These are phyloP conservation scores for Eucalyptus fibrosa DNA, from an alignment of 345 rosid genomes.

Conservation along the genomic window DNA sequence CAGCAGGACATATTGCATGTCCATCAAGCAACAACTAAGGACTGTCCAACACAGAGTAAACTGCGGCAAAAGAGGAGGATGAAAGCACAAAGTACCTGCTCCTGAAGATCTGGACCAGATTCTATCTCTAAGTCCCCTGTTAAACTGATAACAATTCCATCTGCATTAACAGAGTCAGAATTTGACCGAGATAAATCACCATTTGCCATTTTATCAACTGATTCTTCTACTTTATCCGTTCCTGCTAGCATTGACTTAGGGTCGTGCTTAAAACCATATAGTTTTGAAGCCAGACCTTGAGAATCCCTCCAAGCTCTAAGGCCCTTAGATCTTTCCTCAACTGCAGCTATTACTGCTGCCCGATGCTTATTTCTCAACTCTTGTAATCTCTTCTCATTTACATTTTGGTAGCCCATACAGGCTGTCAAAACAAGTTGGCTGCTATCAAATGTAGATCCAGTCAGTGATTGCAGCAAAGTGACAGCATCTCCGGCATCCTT, in stretches of 20 bases:
- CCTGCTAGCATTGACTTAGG: conserved; percentile 57
- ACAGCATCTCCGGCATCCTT: conserved; percentile 99
- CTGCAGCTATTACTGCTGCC: conserved; percentile 59
- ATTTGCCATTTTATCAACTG: conserved; percentile 17
- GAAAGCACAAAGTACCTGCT: conserved; percentile 40
- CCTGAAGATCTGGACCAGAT: conserved; percentile 75
- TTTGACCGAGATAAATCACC: conserved; percentile 61
- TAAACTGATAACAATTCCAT: conserved; percentile 56
- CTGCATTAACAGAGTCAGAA: conserved; percentile 71
- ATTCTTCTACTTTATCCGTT: conserved; percentile 17
- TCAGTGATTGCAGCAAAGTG: conserved; percentile 88
- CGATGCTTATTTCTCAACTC: conserved; percentile 88
- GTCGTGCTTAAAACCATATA: conserved; percentile 78
- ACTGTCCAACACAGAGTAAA: not conserved
- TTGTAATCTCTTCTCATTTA: conserved; percentile 61
- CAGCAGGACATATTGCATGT: not conserved
- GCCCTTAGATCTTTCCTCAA: conserved; percentile 92
- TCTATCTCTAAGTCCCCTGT: conserved; percentile 68
- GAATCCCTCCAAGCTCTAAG: conserved; percentile 90
- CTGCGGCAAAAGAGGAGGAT: not conserved
- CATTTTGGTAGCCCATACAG: conserved; percentile 98
- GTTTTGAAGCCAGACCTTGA: conserved; percentile 82
- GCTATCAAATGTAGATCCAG: conserved; percentile 99
- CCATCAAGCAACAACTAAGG: not conserved
- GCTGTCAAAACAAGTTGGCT: conserved; percentile 99